These are phyloP conservation scores for Entamoeba invadens DNA, from an alignment of 208 protist species.

Conservation along the genomic window DNA sequence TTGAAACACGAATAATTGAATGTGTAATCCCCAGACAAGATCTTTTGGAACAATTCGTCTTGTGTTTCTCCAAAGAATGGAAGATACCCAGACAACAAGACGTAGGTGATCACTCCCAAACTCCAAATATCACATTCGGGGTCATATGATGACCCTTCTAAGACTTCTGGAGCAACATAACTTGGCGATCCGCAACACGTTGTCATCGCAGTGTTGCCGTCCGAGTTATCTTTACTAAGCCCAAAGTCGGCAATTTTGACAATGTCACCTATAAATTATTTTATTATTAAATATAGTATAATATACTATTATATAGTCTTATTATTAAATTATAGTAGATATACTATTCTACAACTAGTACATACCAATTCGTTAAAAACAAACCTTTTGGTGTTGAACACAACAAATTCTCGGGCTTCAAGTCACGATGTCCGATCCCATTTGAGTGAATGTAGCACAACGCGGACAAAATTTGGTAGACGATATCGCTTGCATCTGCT, in stretches of 20 bases:
- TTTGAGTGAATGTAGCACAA: neutral
- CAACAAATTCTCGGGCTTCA: neutral
- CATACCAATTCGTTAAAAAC: too few relatives aligned
- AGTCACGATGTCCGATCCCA: neutral
- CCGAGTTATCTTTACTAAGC: neutral
- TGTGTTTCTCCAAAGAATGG: neutral
- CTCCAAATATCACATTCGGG: slow-evolving; percentile 23
- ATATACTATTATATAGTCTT: too few relatives aligned
- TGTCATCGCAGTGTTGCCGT: neutral
- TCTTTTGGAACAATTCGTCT: neutral
- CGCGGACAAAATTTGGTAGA: neutral
- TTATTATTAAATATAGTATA: too few relatives aligned
- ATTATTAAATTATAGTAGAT: too few relatives aligned
- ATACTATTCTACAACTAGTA: too few relatives aligned
- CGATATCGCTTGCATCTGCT: neutral
- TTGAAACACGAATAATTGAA: neutral
- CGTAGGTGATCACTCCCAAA: slow-evolving; percentile 25
- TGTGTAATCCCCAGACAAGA: neutral
- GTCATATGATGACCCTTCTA: slow-evolving; percentile 8
- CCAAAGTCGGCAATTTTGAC: slow-evolving; percentile 3
- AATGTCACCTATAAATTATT: too few relatives aligned
- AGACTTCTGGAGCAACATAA: slow-evolving; percentile 19
- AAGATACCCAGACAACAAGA: slow-evolving; percentile 11
- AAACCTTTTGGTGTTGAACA: neutral
- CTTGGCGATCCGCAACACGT: neutral